Evolutionary conservation across 2,329 filamentous ascomycete genomes (phyloP).

Genomic region (Scleromitrula shiraiana): DNA sequence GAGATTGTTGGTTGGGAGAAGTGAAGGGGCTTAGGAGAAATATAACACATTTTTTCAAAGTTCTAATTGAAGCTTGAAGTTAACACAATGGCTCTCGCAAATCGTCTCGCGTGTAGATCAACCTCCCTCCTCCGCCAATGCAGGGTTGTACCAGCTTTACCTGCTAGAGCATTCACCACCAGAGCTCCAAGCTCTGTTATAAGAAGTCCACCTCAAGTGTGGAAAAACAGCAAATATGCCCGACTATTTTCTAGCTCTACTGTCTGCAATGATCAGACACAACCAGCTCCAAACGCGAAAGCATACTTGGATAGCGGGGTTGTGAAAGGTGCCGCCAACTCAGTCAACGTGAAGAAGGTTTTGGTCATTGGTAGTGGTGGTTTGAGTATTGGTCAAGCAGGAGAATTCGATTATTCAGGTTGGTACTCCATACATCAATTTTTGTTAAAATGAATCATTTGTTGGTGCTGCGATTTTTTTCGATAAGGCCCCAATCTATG

Average conservation of each 20-base stretch:
- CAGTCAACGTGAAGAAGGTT: slow-evolving; percentile 92
- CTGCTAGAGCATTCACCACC: slow-evolving; percentile 25
- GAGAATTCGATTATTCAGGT: slow-evolving; percentile 99
- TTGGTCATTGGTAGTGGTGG: slow-evolving; percentile 93
- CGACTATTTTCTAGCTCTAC: slow-evolving; percentile 28
- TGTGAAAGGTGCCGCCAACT: slow-evolving; percentile 65
- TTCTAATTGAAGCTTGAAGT: slow-evolving; percentile 19
- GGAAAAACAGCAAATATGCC: slow-evolving; percentile 21
- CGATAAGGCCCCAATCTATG: background rate
- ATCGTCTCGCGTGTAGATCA: slow-evolving; percentile 26
- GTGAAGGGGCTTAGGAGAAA: slow-evolving; percentile 12
- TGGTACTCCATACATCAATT: slow-evolving; percentile 15
- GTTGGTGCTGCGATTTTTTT: background rate
- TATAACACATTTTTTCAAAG: background rate
- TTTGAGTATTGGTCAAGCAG: slow-evolving; percentile 92
- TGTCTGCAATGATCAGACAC: slow-evolving; percentile 32
- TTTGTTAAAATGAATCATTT: slow-evolving; percentile 21
- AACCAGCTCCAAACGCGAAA: slow-evolving; percentile 72
- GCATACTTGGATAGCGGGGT: slow-evolving; percentile 85
- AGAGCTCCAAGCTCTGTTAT: slow-evolving; percentile 21
- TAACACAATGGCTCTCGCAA: slow-evolving; percentile 29
- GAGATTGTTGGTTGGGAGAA: slow-evolving; percentile 8
- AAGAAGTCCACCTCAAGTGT: slow-evolving; percentile 17
- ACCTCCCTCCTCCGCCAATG: slow-evolving; percentile 28
- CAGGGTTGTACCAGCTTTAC: slow-evolving; percentile 18